Base-by-base conservation (phyloP, 257 asterid species). In the Nicotiana paniculata region DNA sequence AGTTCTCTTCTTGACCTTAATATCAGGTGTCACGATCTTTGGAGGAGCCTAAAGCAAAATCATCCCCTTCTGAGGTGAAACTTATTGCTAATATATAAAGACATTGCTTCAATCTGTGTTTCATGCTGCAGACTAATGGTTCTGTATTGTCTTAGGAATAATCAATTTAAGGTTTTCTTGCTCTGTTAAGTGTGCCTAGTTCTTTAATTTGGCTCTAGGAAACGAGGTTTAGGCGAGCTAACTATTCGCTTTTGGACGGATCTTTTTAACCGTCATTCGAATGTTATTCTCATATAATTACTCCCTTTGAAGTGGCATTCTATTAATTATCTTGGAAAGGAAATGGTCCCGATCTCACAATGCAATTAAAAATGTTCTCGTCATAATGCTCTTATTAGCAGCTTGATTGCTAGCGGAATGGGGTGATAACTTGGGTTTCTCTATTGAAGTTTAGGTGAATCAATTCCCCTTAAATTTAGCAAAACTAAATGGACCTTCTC, bases 11-110 rank as follows among this genome's bases (percentile, higher is more conserved):
- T 15, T 48, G 65, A 65, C 48, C 72, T 62, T 46, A 33, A 63
- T 69, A 28, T 85, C 83, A 92, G 95, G 90, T 91, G 11, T 81
- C 91, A 13, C 90, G 90, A 83, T 86, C 90, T 6, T 81, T 94
- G 75, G 88, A 87, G 83, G 89, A 89, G 82, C 77, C 90, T 43
- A 79, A 88, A 84, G 90, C 85, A 30, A 84, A 87, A 79, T 81
- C 86, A 57, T 63, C 89, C 39, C 81, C 86, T 79, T 82, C 89
- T 37, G 93, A 89, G 97, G 95, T 93, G 79, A 88, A 63, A 79
- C 70, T 55, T 46, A 81, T 55, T 30, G 10, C 69, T 61, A 39
- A 63, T 54, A 8, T 11, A 32, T 77, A 17, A 17, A 77, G 63
- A 8, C 39, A 67, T 65, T 77, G 16, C 70, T 39, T 43, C 39